phyloP scores from a whole-genome alignment of 306 rosid genomes.

The Heteromeles arbutifolia region DNA sequence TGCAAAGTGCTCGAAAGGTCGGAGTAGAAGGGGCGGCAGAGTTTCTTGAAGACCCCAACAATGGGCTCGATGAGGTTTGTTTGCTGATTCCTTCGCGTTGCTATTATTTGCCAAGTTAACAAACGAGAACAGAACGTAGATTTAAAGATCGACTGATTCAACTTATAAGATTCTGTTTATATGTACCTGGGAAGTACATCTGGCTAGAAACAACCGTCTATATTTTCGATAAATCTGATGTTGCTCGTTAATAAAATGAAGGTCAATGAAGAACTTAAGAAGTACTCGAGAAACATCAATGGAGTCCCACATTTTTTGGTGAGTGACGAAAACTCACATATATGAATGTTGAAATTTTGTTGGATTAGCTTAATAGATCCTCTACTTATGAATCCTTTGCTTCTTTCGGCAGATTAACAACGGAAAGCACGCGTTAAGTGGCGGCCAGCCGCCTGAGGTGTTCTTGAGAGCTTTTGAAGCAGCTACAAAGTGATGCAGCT shows the following conservation, averaged over 20 bases:
- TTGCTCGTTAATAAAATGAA: conserved; percentile 20
- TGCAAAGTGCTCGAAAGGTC: conserved; percentile 67
- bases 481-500: conserved; percentile 30
- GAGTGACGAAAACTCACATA: conserved; percentile 19
- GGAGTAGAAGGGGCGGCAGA: conserved; percentile 78
- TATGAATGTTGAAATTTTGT: not conserved
- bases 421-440: conserved; percentile 54
- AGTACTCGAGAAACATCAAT: conserved; percentile 39
- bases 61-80: conserved; percentile 72
- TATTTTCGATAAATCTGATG: conserved; percentile 5
- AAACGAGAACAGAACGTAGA: not conserved
- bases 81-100: conserved; percentile 8
- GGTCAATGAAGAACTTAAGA: conserved; percentile 68
- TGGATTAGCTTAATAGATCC: not conserved
- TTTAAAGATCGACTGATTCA: not conserved
- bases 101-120: conserved; percentile 7
- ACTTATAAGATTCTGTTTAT: not conserved
- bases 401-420: conserved; percentile 63
- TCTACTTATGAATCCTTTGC: not conserved
- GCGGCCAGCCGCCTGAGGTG: conserved; percentile 72
- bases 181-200: no score
- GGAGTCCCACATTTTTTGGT: conserved; percentile 83
- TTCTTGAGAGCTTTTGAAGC: conserved; percentile 64
- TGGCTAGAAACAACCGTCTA: not conserved
- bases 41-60: conserved; percentile 66